phyloP scores from a whole-genome alignment of 139 green algal species.

The Chlamydomonas asymmetrica region DNA sequence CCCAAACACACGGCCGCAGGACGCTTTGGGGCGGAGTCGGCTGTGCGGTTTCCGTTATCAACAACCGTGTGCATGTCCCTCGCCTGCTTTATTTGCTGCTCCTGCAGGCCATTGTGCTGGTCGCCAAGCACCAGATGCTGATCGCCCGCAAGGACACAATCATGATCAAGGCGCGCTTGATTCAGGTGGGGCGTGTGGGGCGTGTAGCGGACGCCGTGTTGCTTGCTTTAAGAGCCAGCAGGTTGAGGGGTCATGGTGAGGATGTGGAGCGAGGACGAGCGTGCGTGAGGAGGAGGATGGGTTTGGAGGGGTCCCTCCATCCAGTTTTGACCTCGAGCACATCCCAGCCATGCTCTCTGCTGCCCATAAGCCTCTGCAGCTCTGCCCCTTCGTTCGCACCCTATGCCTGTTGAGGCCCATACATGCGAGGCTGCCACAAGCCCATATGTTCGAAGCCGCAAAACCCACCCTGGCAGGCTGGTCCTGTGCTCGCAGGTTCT shows the following conservation, averaged over 20 bases:
- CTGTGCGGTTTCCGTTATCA: no score
- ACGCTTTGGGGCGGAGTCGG: no score
- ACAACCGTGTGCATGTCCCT: no score
- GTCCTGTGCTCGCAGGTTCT: slow-evolving; percentile 3
- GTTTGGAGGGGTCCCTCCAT: background rate
- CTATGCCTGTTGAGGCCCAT: background rate
- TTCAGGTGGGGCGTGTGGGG: no score
- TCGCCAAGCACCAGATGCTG: slow-evolving; percentile 37
- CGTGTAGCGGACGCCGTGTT: no score
- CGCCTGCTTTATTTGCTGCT: no score
- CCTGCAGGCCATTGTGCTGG: slow-evolving; percentile 12
- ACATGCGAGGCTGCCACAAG: background rate
- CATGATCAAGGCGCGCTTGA: slow-evolving; percentile 44
- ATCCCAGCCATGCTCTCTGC: background rate
- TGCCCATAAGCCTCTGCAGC: background rate
- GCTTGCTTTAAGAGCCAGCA: no score
- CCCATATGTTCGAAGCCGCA: background rate
- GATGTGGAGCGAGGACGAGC: background rate
- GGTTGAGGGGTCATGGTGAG: background rate
- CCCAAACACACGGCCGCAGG: no score
- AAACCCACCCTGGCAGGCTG: background rate
- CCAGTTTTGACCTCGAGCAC: background rate
- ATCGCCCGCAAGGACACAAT: slow-evolving; percentile 43
- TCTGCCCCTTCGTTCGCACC: no score
- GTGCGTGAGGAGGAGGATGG: background rate